These are phyloP conservation scores for Colletotrichum truncatum DNA, from an alignment of 2,329 filamentous ascomycete genomes.

Conservation along the genomic window DNA sequence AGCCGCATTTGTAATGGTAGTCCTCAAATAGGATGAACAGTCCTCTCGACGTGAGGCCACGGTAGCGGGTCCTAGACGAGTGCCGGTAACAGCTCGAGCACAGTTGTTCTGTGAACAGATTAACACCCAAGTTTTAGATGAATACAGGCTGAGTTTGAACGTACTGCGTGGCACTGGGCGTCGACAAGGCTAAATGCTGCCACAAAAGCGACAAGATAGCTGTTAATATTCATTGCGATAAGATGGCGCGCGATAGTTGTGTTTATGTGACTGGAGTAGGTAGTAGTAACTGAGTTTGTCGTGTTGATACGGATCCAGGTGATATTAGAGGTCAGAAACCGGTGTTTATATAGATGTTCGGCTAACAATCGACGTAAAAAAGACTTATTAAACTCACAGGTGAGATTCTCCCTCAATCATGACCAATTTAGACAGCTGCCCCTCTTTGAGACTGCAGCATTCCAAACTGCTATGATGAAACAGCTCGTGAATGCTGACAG, in stretches of 20 bases:
- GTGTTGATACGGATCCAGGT: background rate
- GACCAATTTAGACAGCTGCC: background rate
- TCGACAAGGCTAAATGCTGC: background rate
- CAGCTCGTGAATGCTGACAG: background rate
- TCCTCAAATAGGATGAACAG: slow-evolving; percentile 11
- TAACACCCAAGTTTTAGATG: no score
- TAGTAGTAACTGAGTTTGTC: slow-evolving; percentile 1
- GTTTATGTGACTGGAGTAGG: background rate
- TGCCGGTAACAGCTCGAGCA: slow-evolving; percentile 9
- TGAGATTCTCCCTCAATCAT: background rate
- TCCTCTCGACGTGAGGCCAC: background rate
- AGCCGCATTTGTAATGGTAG: background rate
- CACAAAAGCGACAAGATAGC: background rate
- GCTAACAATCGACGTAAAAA: no score
- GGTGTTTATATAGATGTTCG: background rate
- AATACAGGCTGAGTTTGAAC: no score
- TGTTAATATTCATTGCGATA: background rate
- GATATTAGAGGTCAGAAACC: background rate
- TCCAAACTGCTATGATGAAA: background rate
- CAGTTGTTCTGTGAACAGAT: slow-evolving; percentile 3
- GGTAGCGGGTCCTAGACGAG: background rate
- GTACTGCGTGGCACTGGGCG: slow-evolving; percentile 13
- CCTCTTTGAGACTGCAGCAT: background rate
- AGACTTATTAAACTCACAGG: no score
- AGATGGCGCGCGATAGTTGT: background rate